These are phyloP conservation scores for Gastrolobium villosum DNA, from an alignment of 306 rosid species.

Conservation along the genomic window DNA sequence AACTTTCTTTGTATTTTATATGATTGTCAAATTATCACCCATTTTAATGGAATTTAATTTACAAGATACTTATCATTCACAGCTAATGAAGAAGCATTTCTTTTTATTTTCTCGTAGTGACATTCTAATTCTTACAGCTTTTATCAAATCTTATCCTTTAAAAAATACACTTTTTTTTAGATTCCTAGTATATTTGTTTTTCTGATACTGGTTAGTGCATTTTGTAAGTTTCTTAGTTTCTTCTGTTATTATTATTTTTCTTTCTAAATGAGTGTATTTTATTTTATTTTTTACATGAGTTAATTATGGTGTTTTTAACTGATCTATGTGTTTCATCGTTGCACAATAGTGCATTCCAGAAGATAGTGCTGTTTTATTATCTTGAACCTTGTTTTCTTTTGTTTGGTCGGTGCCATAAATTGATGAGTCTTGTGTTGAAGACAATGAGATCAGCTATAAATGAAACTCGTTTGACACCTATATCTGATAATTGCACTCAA, in stretches of 20 bases:
- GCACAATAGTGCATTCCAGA: slow-evolving; percentile 56
- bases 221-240: neutral
- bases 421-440: slow-evolving; percentile 58
- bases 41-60: too few species aligned
- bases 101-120: neutral
- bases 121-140: neutral
- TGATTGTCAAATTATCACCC: too few species aligned
- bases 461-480: slow-evolving; percentile 15
- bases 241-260: too few species aligned
- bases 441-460: slow-evolving; percentile 54
- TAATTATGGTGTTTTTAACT: neutral
- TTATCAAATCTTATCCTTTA: neutral
- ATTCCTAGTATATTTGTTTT: neutral
- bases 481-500: slow-evolving; percentile 36
- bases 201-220: neutral
- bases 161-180: neutral
- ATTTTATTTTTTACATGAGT: too few species aligned
- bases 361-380: slow-evolving; percentile 51
- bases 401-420: slow-evolving; percentile 62
- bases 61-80: too few species aligned
- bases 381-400: slow-evolving; percentile 66
- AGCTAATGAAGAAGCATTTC: neutral
- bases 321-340: neutral
- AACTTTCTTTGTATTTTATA: too few species aligned
- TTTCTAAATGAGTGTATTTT: too few species aligned